A percentile compares a stretch with the other conserved stretches of the same genome.
These are phyloP conservation scores for Amanita phalloides DNA, from an alignment of 768 basidiomycete genomes.

Conservation along the genomic window DNA sequence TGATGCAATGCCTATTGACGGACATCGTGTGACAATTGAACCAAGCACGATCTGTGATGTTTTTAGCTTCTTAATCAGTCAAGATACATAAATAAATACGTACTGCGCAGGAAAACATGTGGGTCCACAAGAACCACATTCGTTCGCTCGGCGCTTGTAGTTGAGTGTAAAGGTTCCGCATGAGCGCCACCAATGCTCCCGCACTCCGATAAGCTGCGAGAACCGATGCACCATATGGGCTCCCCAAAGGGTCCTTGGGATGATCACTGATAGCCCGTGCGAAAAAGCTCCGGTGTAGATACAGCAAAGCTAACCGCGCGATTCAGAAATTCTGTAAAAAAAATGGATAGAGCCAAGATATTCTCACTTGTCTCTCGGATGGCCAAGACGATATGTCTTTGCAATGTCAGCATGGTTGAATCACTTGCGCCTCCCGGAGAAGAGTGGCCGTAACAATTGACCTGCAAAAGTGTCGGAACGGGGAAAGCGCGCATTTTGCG, in stretches of 20 bases:
- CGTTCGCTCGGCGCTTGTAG: constrained; percentile 53
- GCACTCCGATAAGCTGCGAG: constrained; percentile 68
- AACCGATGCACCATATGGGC: constrained; percentile 63
- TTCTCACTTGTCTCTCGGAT: constrained; percentile 58
- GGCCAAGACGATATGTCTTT: constrained; percentile 58
- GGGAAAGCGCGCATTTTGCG: constrained; percentile 59
- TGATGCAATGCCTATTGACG: constrained; percentile 69
- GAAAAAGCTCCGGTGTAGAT: constrained; percentile 66
- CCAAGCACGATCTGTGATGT: constrained; percentile 50
- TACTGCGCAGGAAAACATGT: constrained; percentile 60
- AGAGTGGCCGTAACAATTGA: constrained; percentile 54
- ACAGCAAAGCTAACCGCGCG: constrained; percentile 37
- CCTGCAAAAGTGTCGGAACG: constrained; percentile 54
- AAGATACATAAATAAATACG: constrained; percentile 14
- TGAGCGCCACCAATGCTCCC: constrained; percentile 57
- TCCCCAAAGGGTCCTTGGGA: constrained; percentile 63
- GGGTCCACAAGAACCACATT: constrained; percentile 54
- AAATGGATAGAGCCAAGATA: constrained; percentile 1
- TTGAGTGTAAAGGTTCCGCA: constrained; percentile 58
- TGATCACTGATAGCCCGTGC: constrained; percentile 64
- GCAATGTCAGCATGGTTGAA: constrained; percentile 43
- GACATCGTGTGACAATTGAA: constrained; percentile 68
- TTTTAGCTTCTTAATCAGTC: constrained; percentile 4
- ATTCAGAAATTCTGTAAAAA: neutral
- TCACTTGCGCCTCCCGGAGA: constrained; percentile 36